phyloP scores from a whole-genome alignment of 352 stramenopile species.

The Blastocystis sp. region DNA sequence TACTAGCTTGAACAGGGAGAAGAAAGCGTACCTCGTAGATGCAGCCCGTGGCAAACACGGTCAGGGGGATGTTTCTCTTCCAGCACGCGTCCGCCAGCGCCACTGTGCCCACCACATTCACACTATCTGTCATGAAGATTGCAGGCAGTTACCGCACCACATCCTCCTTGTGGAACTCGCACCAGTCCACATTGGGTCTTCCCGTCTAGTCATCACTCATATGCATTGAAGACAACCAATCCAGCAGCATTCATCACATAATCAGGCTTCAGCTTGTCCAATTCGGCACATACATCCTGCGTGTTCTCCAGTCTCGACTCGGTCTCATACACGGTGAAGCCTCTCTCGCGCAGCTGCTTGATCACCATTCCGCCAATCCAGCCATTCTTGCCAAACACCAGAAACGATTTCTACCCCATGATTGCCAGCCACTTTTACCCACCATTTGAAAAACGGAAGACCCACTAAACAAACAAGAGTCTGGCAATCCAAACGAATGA shows the following conservation, averaged over 20 bases:
- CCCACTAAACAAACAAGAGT: too few species aligned
- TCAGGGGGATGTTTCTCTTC: slow-evolving; percentile 80
- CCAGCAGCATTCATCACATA: slow-evolving; percentile 84
- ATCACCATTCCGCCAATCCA: slow-evolving; percentile 82
- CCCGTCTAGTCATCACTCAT: slow-evolving; percentile 75
- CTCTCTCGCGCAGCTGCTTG: slow-evolving; percentile 18
- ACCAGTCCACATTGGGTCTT: slow-evolving; percentile 88
- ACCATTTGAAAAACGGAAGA: too few species aligned
- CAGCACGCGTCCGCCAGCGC: slow-evolving; percentile 81
- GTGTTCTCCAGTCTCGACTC: slow-evolving; percentile 79
- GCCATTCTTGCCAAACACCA: slow-evolving; percentile 78
- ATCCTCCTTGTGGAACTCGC: slow-evolving; percentile 78
- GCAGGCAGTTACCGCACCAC: slow-evolving; percentile 71
- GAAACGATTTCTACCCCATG: slow-evolving; percentile 22
- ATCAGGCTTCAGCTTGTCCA: slow-evolving; percentile 80
- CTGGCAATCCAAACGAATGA: too few species aligned
- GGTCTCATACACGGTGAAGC: slow-evolving; percentile 76
- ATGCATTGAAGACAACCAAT: slow-evolving; percentile 71
- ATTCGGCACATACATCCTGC: slow-evolving; percentile 76
- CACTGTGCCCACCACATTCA: slow-evolving; percentile 73
- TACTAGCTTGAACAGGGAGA: slow-evolving; percentile 74
- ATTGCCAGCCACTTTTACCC: too few species aligned
- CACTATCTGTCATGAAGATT: slow-evolving; percentile 82
- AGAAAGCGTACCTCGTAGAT: slow-evolving; percentile 77
- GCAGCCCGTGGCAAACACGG: slow-evolving; percentile 84